Conservation (phyloP, 495 filamentous ascomycete genomes). For the Darksidea phi region DNA sequence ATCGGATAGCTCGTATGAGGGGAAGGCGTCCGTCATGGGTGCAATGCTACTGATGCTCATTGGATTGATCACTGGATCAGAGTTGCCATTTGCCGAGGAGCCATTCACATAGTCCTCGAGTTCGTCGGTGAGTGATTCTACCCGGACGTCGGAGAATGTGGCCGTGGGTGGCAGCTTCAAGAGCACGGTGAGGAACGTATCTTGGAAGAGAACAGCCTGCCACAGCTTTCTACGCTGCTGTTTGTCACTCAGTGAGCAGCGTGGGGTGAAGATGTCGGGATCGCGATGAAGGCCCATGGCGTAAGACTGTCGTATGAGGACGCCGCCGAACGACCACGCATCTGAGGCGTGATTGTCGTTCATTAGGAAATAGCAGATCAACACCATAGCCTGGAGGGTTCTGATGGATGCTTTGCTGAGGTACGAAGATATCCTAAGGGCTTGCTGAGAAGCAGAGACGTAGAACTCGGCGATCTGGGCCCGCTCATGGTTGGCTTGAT, state of each 20-base stretch:
- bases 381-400: constrained; percentile 71
- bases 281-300: constrained; percentile 74
- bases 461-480: constrained; percentile 75
- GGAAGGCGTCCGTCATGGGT: constrained; percentile 29
- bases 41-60: constrained; percentile 47
- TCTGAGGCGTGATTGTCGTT: constrained; percentile 76
- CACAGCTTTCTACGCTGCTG: constrained; percentile 69
- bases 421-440: constrained; percentile 65
- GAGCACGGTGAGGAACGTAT: constrained; percentile 74
- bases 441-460: constrained; percentile 68
- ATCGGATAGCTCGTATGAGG: constrained; percentile 48
- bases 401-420: constrained; percentile 63
- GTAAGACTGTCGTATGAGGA: constrained; percentile 68
- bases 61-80: constrained; percentile 35
- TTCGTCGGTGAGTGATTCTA: constrained; percentile 58
- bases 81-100: constrained; percentile 13
- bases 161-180: constrained; percentile 67
- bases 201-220: constrained; percentile 72
- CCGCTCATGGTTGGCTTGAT: constrained; percentile 46
- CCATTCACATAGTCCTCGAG: constrained; percentile 44
- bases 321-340: constrained; percentile 72
- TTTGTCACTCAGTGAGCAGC: constrained; percentile 61
- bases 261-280: constrained; percentile 63
- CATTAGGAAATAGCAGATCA: constrained; percentile 73
- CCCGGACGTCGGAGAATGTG: constrained; percentile 69